Base-by-base conservation (phyloP, 306 rosid species). In the Sicyos edulis region DNA sequence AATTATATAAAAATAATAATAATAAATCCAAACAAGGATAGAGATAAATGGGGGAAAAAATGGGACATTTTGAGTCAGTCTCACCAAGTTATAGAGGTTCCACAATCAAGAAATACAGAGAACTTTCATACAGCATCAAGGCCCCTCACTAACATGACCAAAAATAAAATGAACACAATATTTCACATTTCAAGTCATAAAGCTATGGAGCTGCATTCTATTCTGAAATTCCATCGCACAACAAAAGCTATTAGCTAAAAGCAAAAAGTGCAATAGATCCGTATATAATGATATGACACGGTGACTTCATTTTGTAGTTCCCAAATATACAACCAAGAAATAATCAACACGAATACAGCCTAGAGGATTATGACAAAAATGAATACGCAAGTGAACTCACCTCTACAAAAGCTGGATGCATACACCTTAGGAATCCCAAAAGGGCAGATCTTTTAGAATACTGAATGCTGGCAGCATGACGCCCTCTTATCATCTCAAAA, bases 391-490 rank as follows among this genome's bases (percentile, higher is more conserved):
- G 54, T 72, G 57, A 67, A 49, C 78, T 73, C 79, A 93, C 97
- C 99, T 93, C 99, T 54, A 91, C 73, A 61, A 91, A 81, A 71
- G 90, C 83, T 42, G 87, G 87, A 80, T 85, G 80, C 79, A 92
- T 80, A 82, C 92, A 88, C 84, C 96, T 82, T 70, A 93, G 88
- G 87, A 93, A 93, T 71, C 96, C 99, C 87, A 93, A 79, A 78
- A 91, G 85, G 6, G 97, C 96, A 77, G 91, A 87, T 86, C 97
- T 88, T 64, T 91, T 70, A 58, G 97, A 93, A 80, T 83, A 91
- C 60, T 84, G 90, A 75, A 93, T 74, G 74, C 99, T 93, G 55
- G 95, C 81, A 82, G 80, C 79, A 80, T 93, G 99, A 74, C 82
- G 88, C 75, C 89, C 97, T 81, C 83, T 91, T 54, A 70, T 72